Base-by-base conservation (phyloP, 768 basidiomycete genomes). In the Pilatotrama ljubarskyi region DNA sequence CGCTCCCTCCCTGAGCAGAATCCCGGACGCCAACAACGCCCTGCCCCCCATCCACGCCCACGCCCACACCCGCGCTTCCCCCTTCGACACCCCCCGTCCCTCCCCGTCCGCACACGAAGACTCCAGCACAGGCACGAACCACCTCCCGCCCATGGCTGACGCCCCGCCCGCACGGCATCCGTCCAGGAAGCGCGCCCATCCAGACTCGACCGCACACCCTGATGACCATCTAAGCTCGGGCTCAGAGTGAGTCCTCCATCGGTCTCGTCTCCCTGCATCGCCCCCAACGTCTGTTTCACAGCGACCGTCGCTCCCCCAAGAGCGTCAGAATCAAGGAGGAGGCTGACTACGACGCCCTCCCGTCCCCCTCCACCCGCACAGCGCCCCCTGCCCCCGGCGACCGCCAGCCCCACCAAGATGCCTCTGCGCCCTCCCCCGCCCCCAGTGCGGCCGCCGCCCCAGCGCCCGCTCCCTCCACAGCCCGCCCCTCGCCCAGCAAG, bases 261-360 rank as follows among this genome's bases (percentile, higher is more conserved):
- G 55, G 24, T 18, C 53, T 47, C 24, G 55, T 47, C 53, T 14
- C 5, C 49, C 37, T 20, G 52, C 46, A 42, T 56, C 50, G 50
- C 57, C 60, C 64, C 59, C 61, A 40, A 58, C 20, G 60, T 43
- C 59, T 69, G 66, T 26, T 41, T n/a, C 66, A 54, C 64, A 70
- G 61, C 62, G 77, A 75, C 42, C 79, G 75, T 58, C 75, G 72
- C 53, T 82, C 82, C 1, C 83, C 84, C 1, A 71, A 72, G 22
- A 62, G 75, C 24, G 72, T 83, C 51, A 79, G 75, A 26, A 75
- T 90, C 70, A 90, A 90, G 74, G 78, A 86, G 65, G 87, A 89
- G 69, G 76, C 79, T 47, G 85, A 86, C 63, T 76, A 78, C 41
- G 83, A 82, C 36, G 74, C 75, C 69, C 58, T 76, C 22, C 71